These are phyloP conservation scores for Pseudopithomyces maydicus DNA, from an alignment of 2,329 filamentous ascomycete species.

Conservation along the genomic window DNA sequence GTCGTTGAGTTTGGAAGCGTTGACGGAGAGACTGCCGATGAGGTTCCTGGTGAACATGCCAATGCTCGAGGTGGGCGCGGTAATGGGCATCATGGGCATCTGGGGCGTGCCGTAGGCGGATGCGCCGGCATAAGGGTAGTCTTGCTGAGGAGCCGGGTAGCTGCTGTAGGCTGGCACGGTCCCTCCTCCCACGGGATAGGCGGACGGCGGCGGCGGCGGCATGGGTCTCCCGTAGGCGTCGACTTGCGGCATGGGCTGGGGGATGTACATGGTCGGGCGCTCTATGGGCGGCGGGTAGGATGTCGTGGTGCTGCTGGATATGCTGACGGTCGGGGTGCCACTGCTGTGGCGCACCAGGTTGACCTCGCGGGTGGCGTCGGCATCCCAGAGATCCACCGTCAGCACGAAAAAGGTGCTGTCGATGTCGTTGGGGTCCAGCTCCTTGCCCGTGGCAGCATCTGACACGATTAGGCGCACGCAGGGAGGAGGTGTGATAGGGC, in stretches of 20 bases:
- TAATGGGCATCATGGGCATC: slow-evolving; percentile 21
- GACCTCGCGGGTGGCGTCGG: slow-evolving; percentile 64
- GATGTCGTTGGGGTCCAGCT: slow-evolving; percentile 79
- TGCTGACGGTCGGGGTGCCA: slow-evolving; percentile 69
- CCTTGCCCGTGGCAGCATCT: slow-evolving; percentile 74
- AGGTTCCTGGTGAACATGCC: slow-evolving; percentile 95
- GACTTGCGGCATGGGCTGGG: slow-evolving; percentile 15
- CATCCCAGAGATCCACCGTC: slow-evolving; percentile 71
- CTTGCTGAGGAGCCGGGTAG: slow-evolving; percentile 13
- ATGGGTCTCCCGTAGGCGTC: slow-evolving; percentile 48
- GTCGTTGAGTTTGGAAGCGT: slow-evolving; percentile 83
- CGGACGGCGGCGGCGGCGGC: slow-evolving; percentile 10
- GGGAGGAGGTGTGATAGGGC: slow-evolving; percentile 93
- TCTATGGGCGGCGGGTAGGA: slow-evolving; percentile 68
- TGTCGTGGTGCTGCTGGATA: slow-evolving; percentile 78
- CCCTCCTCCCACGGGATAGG: slow-evolving; percentile 15
- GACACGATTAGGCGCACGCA: slow-evolving; percentile 84
- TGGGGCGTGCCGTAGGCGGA: slow-evolving; percentile 11
- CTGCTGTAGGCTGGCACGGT: slow-evolving; percentile 24
- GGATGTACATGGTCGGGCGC: slow-evolving; percentile 31
- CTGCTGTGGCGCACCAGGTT: slow-evolving; percentile 71
- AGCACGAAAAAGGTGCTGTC: slow-evolving; percentile 71
- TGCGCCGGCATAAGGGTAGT: slow-evolving; percentile 3
- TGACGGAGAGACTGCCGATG: slow-evolving; percentile 88
- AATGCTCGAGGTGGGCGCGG: slow-evolving; percentile 58